These are phyloP conservation scores for Capillidium heterosporum DNA, from an alignment of 371 early-diverging fungal genomes.

Conservation along the genomic window DNA sequence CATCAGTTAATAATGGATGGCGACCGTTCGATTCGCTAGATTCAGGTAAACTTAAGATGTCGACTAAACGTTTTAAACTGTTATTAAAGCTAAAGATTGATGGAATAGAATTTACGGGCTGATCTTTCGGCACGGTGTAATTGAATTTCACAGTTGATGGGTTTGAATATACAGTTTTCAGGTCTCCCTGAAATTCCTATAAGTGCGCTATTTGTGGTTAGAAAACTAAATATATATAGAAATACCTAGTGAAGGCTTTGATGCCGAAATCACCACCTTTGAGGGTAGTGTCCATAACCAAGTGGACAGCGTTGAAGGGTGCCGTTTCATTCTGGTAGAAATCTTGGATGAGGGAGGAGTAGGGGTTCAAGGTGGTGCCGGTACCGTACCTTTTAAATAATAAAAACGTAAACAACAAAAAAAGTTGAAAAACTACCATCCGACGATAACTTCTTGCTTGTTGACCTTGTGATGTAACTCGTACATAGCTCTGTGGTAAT, in stretches of 20 bases:
- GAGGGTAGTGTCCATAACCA: slow-evolving; percentile 69
- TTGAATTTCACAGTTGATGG: slow-evolving; percentile 72
- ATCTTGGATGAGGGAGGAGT: slow-evolving; percentile 69
- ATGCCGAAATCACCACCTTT: slow-evolving; percentile 51
- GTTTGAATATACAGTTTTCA: slow-evolving; percentile 67
- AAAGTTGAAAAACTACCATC: slow-evolving; percentile 41
- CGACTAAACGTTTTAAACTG: slow-evolving; percentile 25
- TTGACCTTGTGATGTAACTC: slow-evolving; percentile 75
- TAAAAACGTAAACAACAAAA: neutral
- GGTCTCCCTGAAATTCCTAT: slow-evolving; percentile 44
- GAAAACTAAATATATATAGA: neutral
- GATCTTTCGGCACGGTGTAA: slow-evolving; percentile 73
- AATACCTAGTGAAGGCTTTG: slow-evolving; percentile 50
- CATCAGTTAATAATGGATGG: slow-evolving; percentile 53
- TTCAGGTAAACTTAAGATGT: slow-evolving; percentile 54
- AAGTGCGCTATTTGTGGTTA: slow-evolving; percentile 25
- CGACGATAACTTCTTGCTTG: slow-evolving; percentile 75
- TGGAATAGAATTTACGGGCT: slow-evolving; percentile 32
- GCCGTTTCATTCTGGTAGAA: slow-evolving; percentile 64
- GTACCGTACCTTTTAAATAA: slow-evolving; percentile 36
- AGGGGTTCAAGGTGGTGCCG: slow-evolving; percentile 43
- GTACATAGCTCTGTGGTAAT: slow-evolving; percentile 70
- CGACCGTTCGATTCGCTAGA: slow-evolving; percentile 22
- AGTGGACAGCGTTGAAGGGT: slow-evolving; percentile 66
- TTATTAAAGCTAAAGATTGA: neutral